Base-by-base conservation (phyloP, 768 basidiomycete genomes). In the Phylloporus sp. region DNA sequence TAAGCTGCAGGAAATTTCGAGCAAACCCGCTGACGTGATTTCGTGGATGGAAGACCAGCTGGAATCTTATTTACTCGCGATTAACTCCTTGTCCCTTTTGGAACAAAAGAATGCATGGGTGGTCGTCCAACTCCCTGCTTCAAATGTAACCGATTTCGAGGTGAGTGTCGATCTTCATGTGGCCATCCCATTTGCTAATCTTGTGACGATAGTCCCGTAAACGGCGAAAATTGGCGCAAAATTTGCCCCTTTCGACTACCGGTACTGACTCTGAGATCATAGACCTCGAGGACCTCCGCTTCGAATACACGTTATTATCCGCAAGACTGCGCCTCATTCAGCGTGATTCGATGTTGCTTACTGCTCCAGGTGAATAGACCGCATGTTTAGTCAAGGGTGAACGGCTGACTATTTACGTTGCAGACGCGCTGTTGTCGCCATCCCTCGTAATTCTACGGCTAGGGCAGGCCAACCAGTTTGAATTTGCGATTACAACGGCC, bases 61-160 rank as follows among this genome's bases (percentile, higher is more conserved):
- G 26, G 82, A 93, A 57, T 87, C 90, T 13, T 86, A 90, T 57
- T 76, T 84, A 39, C 81, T 94, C 33, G 86, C 92, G 22, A 86
- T 94, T 62, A 96, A 96, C 61, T 83, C 91, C 5, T 72, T 99
- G 37, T 80, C 86, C 17, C 73, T 98, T 51, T 78, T 92, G 31
- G 87, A 92, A 58, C 72, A 74, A 52, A 83, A 83, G 59, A 82
- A 81, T 52, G 85, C 90, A 11, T 98, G 92, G 91, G 72, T 96
- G 22, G 71, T 86, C 22, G 70, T 92, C 45, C 84, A 79, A 40
- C 66, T 71, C 9, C 61, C 81, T 27, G 61, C 75, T 43, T 75
- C 80, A 46, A 61, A 68, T 35, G 64, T 69, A 44, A 60, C 67
- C 37, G 74, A 70, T 55, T 78, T 63, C 39, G 81, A 71, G 63